phyloP scores from a whole-genome alignment of 139 green algal genomes.

The Nannochloris sp. region DNA sequence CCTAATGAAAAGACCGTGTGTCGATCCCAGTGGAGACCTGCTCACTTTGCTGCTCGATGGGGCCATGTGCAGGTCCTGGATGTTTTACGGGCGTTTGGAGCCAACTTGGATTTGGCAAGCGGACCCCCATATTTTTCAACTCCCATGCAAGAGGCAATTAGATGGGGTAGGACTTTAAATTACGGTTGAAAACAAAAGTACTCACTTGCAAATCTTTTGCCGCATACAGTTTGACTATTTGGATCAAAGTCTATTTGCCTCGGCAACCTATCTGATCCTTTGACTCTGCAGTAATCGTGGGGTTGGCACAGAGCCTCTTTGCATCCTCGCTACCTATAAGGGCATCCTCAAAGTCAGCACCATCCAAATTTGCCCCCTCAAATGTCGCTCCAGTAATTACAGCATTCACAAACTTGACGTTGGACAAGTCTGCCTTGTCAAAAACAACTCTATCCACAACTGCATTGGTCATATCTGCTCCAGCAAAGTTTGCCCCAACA shows the following conservation, averaged over 20 bases:
- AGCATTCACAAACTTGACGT: conserved; percentile 58
- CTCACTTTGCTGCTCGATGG: too few species aligned
- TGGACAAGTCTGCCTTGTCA: conserved; percentile 51
- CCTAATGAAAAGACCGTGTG: too few species aligned
- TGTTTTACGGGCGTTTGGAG: too few species aligned
- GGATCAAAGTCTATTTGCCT: background rate
- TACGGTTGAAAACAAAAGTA: too few species aligned
- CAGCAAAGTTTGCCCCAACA: conserved; percentile 54
- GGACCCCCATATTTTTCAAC: too few species aligned
- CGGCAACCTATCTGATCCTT: conserved; percentile 58
- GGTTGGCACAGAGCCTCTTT: conserved; percentile 66
- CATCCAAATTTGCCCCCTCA: conserved; percentile 66
- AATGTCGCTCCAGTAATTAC: conserved; percentile 67
- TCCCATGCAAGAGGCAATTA: too few species aligned
- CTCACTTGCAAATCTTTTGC: too few species aligned
- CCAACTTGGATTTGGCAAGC: too few species aligned
- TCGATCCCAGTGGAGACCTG: too few species aligned
- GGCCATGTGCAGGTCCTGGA: too few species aligned
- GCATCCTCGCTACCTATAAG: conserved; percentile 63
- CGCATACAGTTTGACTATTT: too few species aligned
- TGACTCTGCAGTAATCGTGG: conserved; percentile 63
- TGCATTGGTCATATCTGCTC: conserved; percentile 82
- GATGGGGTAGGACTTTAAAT: too few species aligned
- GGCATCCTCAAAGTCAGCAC: conserved; percentile 81
- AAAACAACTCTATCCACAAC: conserved; percentile 89